Evolutionary conservation across 23 red algal genomes (phyloP).

Genomic region (Gracilaria domingensis): DNA sequence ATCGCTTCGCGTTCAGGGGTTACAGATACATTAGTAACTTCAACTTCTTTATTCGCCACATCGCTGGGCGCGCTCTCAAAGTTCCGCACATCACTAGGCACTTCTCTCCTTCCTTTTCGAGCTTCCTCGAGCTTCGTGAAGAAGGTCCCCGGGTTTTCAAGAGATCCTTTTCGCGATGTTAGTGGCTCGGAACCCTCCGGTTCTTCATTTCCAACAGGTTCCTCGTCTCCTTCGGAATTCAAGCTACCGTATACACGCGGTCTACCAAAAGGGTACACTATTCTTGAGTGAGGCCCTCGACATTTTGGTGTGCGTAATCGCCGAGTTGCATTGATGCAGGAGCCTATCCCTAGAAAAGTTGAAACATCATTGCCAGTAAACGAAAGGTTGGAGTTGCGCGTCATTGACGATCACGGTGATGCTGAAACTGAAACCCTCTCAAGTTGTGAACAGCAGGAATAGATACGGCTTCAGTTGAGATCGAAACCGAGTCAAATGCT

Average conservation of each 20-base stretch:
- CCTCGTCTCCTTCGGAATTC: not conserved
- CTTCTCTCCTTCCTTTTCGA: not conserved
- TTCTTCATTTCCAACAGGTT: not conserved
- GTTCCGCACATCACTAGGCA: not conserved
- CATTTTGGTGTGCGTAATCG: not conserved
- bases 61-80: not conserved
- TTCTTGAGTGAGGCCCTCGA: not conserved
- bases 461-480: too few species aligned
- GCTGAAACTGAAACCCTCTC: too few species aligned
- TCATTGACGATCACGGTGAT: too few species aligned
- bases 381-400: not conserved
- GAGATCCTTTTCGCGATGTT: not conserved
- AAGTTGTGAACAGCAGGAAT: too few species aligned
- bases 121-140: conserved; percentile 10
- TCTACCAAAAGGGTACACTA: not conserved
- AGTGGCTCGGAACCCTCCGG: not conserved
- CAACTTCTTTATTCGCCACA: not conserved
- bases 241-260: not conserved
- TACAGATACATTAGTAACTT: not conserved
- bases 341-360: not conserved
- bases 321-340: not conserved
- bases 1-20: not conserved
- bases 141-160: not conserved
- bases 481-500: too few species aligned
- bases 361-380: not conserved